Evolutionary conservation across 2,329 filamentous ascomycete genomes (phyloP), one percentile per base, ranked within the genome.

Genomic region (Orbilia quercus): DNA sequence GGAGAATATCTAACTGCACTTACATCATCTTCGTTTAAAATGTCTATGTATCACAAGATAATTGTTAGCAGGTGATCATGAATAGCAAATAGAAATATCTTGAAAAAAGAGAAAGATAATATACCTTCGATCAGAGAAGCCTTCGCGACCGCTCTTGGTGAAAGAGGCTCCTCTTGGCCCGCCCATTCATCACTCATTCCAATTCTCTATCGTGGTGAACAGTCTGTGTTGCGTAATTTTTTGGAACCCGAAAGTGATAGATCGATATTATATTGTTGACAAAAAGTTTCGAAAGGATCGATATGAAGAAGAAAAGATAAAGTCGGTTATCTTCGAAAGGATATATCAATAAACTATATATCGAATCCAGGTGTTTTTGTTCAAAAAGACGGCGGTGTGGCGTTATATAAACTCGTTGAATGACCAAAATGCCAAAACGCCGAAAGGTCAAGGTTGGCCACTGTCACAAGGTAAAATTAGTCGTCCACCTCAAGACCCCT

Each of bases 131-230:
- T 73, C 34, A 73, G 14, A 45, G 69, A 66, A 48, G 60, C 60
- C 60, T 73, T 73, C 6, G 59, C 69, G 57, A 57, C 45, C 60
- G 69, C 69, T 44, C 69, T 60, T 42, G 69, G 69, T 62, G 69
- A 73, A 48, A 66, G 60, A n/a, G 69, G 69, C 69, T 73, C 69
- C 69, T 73, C 69, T 45, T 66, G 60, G n/a, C 54, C 69, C 63
- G 50, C 25, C 53, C 51, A 65, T 60, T 72, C 69, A 38, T 60
- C 53, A 66, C 54, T 66, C 69, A 73, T 73, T 69, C 69, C 40
- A 50, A 22, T 31, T 31, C 6, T 16, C 42, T 20, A 47, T 40
- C 23, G 11, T 54, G 11, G 18, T n/a, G 14, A 23, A 23, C 36
- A 55, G n/a, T 57, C 22, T 18, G 62, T 44, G 62, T 66, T 66